A percentile compares a stretch with the other conserved stretches of the same genome.
phyloP scores from a whole-genome alignment of 1,139 yeast species.

The Geotrichum klebahnii region DNA sequence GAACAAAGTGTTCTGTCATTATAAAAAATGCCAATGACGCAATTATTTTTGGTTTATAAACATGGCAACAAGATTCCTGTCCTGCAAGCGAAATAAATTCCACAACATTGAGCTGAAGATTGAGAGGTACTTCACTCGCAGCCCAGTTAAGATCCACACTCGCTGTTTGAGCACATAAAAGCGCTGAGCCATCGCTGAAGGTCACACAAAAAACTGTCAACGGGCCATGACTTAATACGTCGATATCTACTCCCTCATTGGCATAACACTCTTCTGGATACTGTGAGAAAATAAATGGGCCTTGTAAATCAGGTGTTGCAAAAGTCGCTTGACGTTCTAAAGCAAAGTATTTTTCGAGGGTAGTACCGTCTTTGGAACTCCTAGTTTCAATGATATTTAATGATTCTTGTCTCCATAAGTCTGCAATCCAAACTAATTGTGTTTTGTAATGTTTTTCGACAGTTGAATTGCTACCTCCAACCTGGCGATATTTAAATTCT shows the following conservation, averaged over 20 bases:
- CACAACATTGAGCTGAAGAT: slow-evolving; percentile 12
- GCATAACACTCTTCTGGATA: slow-evolving; percentile 49
- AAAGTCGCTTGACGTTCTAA: slow-evolving; percentile 26
- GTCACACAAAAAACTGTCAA: slow-evolving; percentile 24
- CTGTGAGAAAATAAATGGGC: slow-evolving; percentile 51
- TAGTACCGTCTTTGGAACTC: slow-evolving; percentile 23
- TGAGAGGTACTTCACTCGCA: slow-evolving; percentile 6
- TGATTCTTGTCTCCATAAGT: slow-evolving; percentile 30
- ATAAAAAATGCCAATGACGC: neutral
- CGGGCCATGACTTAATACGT: slow-evolving; percentile 33
- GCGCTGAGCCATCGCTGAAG: slow-evolving; percentile 32
- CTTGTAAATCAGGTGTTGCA: slow-evolving; percentile 40
- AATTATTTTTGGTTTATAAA: slow-evolving; percentile 1
- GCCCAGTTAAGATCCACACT: slow-evolving; percentile 30
- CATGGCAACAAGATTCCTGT: neutral
- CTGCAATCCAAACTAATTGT: slow-evolving; percentile 32
- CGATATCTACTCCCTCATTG: slow-evolving; percentile 42
- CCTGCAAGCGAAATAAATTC: slow-evolving; percentile 12
- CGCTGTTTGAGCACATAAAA: slow-evolving; percentile 29
- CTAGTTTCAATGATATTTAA: slow-evolving; percentile 26
- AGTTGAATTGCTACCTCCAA: slow-evolving; percentile 6
- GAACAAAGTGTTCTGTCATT: slow-evolving; percentile 7
- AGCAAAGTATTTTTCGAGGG: slow-evolving; percentile 25
- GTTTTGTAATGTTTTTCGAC: slow-evolving; percentile 25
- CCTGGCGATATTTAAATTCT: slow-evolving; percentile 27